Evolutionary conservation across 2,329 filamentous ascomycete genomes (phyloP).

Genomic region (Aspergillus spinulosporus): DNA sequence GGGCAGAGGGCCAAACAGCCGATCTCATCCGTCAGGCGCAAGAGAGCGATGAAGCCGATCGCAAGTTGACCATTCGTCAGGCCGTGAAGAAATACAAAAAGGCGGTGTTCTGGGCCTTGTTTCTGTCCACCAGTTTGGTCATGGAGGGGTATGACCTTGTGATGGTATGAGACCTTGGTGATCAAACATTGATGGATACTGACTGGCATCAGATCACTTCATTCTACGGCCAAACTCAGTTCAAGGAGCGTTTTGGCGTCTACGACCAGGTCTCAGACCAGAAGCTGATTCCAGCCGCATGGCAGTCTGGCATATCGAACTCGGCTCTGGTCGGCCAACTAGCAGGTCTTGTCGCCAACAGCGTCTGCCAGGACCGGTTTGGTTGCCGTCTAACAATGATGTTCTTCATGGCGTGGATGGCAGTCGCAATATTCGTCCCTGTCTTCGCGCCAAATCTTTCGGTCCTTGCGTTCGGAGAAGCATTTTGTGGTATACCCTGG

Average conservation of each 20-base stretch:
- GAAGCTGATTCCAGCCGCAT: slow-evolving; percentile 25
- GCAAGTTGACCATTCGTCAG: slow-evolving; percentile 27
- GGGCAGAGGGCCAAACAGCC: background rate
- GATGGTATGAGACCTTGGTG: slow-evolving; percentile 6
- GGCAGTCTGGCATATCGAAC: slow-evolving; percentile 30
- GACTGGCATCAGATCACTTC: slow-evolving; percentile 9
- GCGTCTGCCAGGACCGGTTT: slow-evolving; percentile 27
- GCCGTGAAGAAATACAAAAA: slow-evolving; percentile 29
- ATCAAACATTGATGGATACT: background rate
- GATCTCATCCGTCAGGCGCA: slow-evolving; percentile 16
- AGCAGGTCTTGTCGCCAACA: slow-evolving; percentile 26
- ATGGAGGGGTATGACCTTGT: slow-evolving; percentile 32
- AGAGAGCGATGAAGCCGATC: slow-evolving; percentile 25
- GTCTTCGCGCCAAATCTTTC: slow-evolving; percentile 15
- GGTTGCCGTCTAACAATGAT: slow-evolving; percentile 29
- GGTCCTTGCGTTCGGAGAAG: slow-evolving; percentile 11
- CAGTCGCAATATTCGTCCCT: slow-evolving; percentile 19
- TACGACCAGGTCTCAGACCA: slow-evolving; percentile 4
- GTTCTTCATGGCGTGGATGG: slow-evolving; percentile 17
- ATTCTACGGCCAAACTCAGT: slow-evolving; percentile 16
- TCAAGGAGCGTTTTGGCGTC: slow-evolving; percentile 13
- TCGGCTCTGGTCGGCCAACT: slow-evolving; percentile 21
- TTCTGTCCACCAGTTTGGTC: slow-evolving; percentile 30
- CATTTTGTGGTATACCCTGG: slow-evolving; percentile 16
- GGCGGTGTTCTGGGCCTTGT: slow-evolving; percentile 30